Evolutionary conservation across 345 rosid species (phyloP).

Genomic region (Rhizophora apiculata): DNA sequence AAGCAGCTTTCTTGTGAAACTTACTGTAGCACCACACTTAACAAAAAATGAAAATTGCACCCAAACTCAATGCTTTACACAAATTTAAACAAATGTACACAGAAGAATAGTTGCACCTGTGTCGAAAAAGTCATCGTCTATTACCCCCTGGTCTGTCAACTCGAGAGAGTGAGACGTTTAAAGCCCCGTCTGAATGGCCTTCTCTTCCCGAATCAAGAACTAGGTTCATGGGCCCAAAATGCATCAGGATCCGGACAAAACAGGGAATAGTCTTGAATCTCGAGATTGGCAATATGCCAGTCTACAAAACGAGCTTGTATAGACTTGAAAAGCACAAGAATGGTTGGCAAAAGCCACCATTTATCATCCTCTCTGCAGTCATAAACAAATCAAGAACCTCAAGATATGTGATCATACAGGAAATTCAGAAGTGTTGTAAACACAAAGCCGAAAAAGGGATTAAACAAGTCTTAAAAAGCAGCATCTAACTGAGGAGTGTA

Average conservation of each 20-base stretch:
- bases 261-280: constrained; percentile 74
- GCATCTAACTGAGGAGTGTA: no score
- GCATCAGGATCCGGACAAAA: constrained; percentile 83
- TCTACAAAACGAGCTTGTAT: constrained; percentile 82
- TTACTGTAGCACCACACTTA: constrained; percentile 7
- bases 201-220: constrained; percentile 37
- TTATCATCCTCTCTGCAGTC: constrained; percentile 66
- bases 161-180: not conserved
- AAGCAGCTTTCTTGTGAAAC: not conserved
- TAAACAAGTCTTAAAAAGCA: no score
- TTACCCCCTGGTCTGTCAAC: not conserved
- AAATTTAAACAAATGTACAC: constrained; percentile 24
- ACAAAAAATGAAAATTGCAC: not conserved
- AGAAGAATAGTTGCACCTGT: constrained; percentile 6
- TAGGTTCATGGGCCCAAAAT: constrained; percentile 85
- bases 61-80: constrained; percentile 26
- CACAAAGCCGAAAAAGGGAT: no score
- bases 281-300: constrained; percentile 93
- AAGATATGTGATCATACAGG: not conserved
- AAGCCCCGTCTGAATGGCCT: not conserved
- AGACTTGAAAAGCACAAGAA: constrained; percentile 61
- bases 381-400: constrained; percentile 9
- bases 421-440: no score
- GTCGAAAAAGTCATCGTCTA: not conserved
- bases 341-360: constrained; percentile 92